phyloP scores from a whole-genome alignment of 371 early-diverging fungal species.

The Quaeritorhiza haematococci region DNA sequence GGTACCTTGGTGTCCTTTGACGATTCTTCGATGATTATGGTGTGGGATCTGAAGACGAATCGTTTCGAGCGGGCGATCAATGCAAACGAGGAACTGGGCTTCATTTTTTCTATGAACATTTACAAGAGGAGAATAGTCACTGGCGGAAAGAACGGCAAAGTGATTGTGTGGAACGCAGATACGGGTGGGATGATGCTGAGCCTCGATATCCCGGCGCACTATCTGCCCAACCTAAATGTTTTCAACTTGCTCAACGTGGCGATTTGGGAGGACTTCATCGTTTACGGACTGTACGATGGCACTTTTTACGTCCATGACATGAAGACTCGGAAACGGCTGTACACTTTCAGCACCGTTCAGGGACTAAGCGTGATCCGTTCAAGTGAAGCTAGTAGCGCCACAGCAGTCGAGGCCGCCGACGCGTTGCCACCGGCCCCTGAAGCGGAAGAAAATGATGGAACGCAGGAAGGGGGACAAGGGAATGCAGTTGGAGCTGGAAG shows the following conservation, averaged over 20 bases:
- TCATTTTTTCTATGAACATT: slow-evolving; percentile 30
- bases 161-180: slow-evolving; percentile 25
- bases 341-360: not conserved
- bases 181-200: slow-evolving; percentile 9
- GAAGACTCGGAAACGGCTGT: slow-evolving; percentile 5
- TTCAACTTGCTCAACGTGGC: slow-evolving; percentile 29
- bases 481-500: not conserved
- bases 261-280: slow-evolving; percentile 25
- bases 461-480: not conserved
- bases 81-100: slow-evolving; percentile 20
- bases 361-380: slow-evolving; percentile 1
- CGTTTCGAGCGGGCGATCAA: slow-evolving; percentile 15
- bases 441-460: not conserved
- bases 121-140: slow-evolving; percentile 25
- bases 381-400: not conserved
- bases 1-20: slow-evolving; percentile 30
- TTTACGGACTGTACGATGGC: slow-evolving; percentile 28
- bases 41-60: slow-evolving; percentile 18
- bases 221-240: slow-evolving; percentile 10
- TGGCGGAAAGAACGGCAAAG: slow-evolving; percentile 22
- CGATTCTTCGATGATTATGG: slow-evolving; percentile 21
- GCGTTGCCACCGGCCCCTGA: not conserved
- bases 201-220: slow-evolving; percentile 19
- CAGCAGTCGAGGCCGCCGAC: not conserved
- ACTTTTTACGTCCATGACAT: slow-evolving; percentile 19